Conservation (phyloP, 345 rosid genomes). For the Reutealis trisperma region DNA sequence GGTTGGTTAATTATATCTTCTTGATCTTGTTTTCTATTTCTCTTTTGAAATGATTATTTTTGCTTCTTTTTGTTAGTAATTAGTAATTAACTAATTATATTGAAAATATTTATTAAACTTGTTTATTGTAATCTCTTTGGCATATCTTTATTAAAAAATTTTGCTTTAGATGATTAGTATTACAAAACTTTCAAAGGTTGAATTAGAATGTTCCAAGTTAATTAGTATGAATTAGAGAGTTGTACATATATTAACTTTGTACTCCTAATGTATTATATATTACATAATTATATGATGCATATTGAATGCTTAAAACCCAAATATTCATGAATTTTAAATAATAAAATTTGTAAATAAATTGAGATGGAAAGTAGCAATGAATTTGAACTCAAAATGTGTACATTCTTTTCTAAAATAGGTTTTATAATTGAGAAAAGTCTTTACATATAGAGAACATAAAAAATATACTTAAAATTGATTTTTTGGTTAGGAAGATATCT, state of each 20-base stretch:
- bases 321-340: background rate
- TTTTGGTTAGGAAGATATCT: too few relatives aligned
- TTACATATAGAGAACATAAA: background rate
- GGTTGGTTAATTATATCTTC: conserved; percentile 35
- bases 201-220: too few relatives aligned
- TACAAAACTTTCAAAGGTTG: too few relatives aligned
- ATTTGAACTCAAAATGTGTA: background rate
- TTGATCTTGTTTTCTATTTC: background rate
- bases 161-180: background rate
- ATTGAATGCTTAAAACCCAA: background rate
- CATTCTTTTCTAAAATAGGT: background rate
- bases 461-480: too few relatives aligned
- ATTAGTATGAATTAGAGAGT: too few relatives aligned
- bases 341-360: background rate
- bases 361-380: background rate
- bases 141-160: background rate
- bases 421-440: background rate
- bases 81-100: background rate
- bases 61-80: background rate
- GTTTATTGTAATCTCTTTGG: conserved; percentile 1
- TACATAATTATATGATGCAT: background rate
- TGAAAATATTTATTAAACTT: background rate
- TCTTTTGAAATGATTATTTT: background rate
- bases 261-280: too few relatives aligned
- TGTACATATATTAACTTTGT: too few relatives aligned